Evolutionary conservation across 257 asterid species (phyloP), one percentile per base, ranked within the genome.

Genomic region (Scutellaria baicalensis): DNA sequence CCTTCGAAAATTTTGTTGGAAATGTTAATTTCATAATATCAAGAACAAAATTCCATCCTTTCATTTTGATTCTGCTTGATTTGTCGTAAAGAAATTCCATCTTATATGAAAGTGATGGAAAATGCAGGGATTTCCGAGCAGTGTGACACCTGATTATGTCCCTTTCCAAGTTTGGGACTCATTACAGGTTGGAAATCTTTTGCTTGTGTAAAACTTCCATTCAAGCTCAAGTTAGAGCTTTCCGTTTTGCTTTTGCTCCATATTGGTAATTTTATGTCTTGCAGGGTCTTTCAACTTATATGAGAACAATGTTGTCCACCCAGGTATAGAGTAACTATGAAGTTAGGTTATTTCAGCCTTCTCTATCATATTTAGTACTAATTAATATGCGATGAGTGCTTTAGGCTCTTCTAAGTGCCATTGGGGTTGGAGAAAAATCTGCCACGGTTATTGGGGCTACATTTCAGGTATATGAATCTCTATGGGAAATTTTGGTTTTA

Each of bases 361-460:
- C 59, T 77, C 52, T 39, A 44, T 62, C 14, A 64, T 66, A 7
- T 56, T 10, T 42, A 59, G 58, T 45, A 36, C 20, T 73, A 51
- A 38, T 72, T 39, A 39, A 67, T 64, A 42, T n/a, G 16, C 12
- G 2, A 49, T 20, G 12, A 62, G 39, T 63, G 52, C 63, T 82
- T 39, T 69, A 93, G 99, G 99, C 99, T 72, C 95, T 93, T 54
- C 76, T 93, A 68, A 91, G 96, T 84, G 99, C 99, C 7, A 91
- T 93, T 11, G 99, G 99, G 14, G 99, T 93, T 66, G 99, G 99
- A 59, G 97, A 89, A 81, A 89, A 87, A 74, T 91, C 97, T 8
- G 99, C 99, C 77, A 91, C 99, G 31, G 96, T 85, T 39, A 75
- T 93, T 51, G 99, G 99, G 75, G 99, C 97, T 75, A 91, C 99